Conservation (phyloP, 2,329 filamentous ascomycete species). For the Verticillium tricorpus region DNA sequence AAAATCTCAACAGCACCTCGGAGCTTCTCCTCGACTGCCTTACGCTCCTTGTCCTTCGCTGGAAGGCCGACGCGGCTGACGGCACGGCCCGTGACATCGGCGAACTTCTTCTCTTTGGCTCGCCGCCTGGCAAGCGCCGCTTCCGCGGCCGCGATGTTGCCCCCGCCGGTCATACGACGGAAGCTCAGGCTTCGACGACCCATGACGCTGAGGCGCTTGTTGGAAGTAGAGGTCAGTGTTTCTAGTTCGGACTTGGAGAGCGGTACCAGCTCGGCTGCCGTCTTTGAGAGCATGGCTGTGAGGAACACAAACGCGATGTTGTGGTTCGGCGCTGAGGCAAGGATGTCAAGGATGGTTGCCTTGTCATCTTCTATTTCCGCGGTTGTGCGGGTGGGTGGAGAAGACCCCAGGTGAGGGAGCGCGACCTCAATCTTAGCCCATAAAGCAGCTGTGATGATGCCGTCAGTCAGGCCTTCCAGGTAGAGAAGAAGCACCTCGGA, state of each 20-base stretch:
- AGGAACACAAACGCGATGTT: constrained; percentile 89
- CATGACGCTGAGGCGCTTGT: constrained; percentile 15
- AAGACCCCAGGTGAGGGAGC: constrained; percentile 37
- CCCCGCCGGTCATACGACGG: constrained; percentile 18
- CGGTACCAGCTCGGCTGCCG: constrained; percentile 43
- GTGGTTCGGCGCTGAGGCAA: constrained; percentile 68
- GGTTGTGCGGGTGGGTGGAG: neutral
- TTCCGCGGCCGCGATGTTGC: constrained; percentile 10
- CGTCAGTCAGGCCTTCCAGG: constrained; percentile 69
- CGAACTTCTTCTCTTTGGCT: constrained; percentile 56
- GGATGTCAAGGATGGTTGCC: constrained; percentile 62
- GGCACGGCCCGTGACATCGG: constrained; percentile 59
- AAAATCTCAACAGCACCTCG: constrained; percentile 68
- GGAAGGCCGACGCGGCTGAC: constrained; percentile 49
- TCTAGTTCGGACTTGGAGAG: constrained; percentile 32
- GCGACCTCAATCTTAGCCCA: constrained; percentile 67
- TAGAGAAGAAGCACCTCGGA: constrained; percentile 70
- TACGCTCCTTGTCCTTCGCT: constrained; percentile 49
- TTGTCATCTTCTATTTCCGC: constrained; percentile 38
- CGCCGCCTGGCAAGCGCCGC: constrained; percentile 43
- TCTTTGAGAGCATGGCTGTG: constrained; percentile 64
- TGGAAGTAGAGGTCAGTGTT: constrained; percentile 20
- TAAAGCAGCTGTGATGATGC: constrained; percentile 65
- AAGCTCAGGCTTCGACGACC: constrained; percentile 44
- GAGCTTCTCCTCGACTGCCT: constrained; percentile 58